A percentile compares a stretch with the other conserved stretches of the same genome.
phyloP scores from a whole-genome alignment of 2,329 filamentous ascomycete species.

The Pyrenochaeta sp. region DNA sequence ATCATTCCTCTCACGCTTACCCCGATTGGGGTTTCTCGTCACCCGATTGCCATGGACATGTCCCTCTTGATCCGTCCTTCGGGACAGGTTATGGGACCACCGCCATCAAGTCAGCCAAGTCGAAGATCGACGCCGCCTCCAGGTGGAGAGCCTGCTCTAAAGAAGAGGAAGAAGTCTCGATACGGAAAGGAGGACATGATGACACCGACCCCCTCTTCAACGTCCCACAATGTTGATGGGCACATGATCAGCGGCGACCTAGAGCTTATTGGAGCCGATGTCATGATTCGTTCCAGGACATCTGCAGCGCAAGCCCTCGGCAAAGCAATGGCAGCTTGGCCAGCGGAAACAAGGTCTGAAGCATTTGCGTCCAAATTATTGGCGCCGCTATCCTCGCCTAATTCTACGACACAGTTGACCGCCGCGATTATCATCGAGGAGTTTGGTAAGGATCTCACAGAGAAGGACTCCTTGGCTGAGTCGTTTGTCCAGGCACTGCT shows the following conservation, averaged over 20 bases:
- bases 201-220: conserved; percentile 66
- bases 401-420: conserved; percentile 85
- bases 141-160: conserved; percentile 66
- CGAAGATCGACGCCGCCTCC: conserved; percentile 45
- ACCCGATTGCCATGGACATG: conserved; percentile 91
- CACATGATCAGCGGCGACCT: conserved; percentile 98
- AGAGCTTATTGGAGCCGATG: conserved; percentile 89
- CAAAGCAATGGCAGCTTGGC: conserved; percentile 79
- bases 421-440: conserved; percentile 88
- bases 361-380: conserved; percentile 72
- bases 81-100: conserved; percentile 77
- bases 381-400: conserved; percentile 73
- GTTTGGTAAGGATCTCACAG: conserved; percentile 69
- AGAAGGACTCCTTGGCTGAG: conserved; percentile 60
- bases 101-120: conserved; percentile 37
- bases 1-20: conserved; percentile 86
- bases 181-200: conserved; percentile 67
- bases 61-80: conserved; percentile 92
- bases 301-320: conserved; percentile 87
- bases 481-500: conserved; percentile 73
- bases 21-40: conserved; percentile 88
- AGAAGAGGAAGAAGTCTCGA: conserved; percentile 85
- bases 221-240: conserved; percentile 87
- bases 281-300: conserved; percentile 88
- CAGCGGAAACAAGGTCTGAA: conserved; percentile 65